phyloP scores from a whole-genome alignment of 2,329 filamentous ascomycete species.

The Aspergillus floridensis region DNA sequence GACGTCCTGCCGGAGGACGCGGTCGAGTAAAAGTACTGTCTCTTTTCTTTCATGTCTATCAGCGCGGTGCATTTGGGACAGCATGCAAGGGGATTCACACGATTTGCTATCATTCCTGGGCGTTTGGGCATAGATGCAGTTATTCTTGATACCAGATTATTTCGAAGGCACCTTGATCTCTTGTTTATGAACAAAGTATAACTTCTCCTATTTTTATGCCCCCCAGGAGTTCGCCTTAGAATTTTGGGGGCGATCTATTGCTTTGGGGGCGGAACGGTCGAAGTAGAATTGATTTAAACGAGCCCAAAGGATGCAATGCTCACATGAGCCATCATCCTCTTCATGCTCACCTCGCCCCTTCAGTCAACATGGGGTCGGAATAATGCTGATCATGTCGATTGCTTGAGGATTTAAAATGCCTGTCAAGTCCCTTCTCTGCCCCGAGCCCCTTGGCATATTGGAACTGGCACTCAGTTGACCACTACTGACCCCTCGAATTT shows the following conservation, averaged over 20 bases:
- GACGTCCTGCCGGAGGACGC: conserved; percentile 42
- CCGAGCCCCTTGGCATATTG: background rate
- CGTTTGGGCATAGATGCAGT: conserved; percentile 21
- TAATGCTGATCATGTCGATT: background rate
- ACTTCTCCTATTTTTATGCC: background rate
- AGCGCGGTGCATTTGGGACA: conserved; percentile 22
- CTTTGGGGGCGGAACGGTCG: conserved; percentile 1
- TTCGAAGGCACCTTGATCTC: background rate
- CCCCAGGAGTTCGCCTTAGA: background rate
- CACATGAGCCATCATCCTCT: background rate
- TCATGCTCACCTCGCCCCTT: conserved; percentile 2
- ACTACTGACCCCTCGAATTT: conserved; percentile 1
- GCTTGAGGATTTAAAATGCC: background rate
- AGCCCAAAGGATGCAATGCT: background rate
- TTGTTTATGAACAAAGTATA: background rate
- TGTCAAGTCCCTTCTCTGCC: background rate
- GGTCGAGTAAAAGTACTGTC: conserved; percentile 21
- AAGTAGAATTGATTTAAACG: background rate
- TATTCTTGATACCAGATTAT: conserved; percentile 16
- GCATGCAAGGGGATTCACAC: background rate
- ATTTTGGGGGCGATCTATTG: background rate
- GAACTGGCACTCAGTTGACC: background rate
- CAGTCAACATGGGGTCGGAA: background rate
- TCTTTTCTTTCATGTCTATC: conserved; percentile 15
- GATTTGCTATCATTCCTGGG: conserved; percentile 6